phyloP scores from a whole-genome alignment of 345 rosid species.

The Linum trigynum region DNA sequence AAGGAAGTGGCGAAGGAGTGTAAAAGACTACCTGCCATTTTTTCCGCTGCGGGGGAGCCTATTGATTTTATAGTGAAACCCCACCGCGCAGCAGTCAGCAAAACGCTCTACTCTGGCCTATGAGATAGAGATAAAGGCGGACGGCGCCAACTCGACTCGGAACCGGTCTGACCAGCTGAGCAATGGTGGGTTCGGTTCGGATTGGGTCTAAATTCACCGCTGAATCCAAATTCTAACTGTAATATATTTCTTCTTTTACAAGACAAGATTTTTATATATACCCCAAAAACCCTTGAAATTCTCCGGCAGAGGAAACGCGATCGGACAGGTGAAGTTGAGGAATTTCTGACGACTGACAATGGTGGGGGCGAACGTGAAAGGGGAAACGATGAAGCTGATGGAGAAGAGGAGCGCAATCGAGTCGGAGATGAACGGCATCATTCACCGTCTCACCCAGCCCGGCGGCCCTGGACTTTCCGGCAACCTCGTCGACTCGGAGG shows the following conservation, averaged over 20 bases:
- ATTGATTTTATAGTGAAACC: too few species aligned
- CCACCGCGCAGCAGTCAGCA: too few species aligned
- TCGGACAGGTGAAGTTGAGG: not conserved
- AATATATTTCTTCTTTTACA: too few species aligned
- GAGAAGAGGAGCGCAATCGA: slow-evolving; percentile 62
- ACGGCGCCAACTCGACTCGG: not conserved
- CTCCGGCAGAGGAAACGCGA: not conserved
- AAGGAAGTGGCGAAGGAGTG: slow-evolving; percentile 39
- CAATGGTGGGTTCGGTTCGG: too few species aligned
- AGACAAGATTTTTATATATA: too few species aligned
- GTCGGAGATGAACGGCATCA: slow-evolving; percentile 68
- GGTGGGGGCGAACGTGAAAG: slow-evolving; percentile 74
- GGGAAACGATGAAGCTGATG: slow-evolving; percentile 67
- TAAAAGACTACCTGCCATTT: slow-evolving; percentile 34
- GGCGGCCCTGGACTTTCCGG: slow-evolving; percentile 88
- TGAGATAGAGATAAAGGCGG: too few species aligned
- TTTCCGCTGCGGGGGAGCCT: not conserved
- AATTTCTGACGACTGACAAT: slow-evolving; percentile 17
- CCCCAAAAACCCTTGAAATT: not conserved
- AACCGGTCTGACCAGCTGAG: not conserved
- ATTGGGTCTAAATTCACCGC: too few species aligned
- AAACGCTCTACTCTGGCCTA: too few species aligned
- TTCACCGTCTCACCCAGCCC: slow-evolving; percentile 57
- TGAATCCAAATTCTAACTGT: too few species aligned
- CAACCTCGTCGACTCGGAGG: slow-evolving; percentile 81